These are phyloP conservation scores for Flaveria linearis DNA, from an alignment of 129 eudicot genomes.

Conservation along the genomic window DNA sequence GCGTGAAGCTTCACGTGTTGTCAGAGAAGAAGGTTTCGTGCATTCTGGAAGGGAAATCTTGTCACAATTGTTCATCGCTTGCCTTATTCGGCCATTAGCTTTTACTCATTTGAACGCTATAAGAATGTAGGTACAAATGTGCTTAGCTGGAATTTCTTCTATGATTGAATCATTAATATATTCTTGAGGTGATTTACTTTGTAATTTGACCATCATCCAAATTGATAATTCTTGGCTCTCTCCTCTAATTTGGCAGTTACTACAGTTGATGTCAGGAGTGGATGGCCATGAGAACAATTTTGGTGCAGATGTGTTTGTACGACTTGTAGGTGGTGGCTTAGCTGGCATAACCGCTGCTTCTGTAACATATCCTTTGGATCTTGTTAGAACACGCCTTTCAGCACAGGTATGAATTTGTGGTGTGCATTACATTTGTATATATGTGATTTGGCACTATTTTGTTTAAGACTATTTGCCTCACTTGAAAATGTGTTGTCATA, in stretches of 20 bases:
- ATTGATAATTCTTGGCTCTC: conserved; percentile 13
- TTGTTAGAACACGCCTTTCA: conserved; percentile 88
- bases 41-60: conserved; percentile 95
- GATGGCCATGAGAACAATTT: conserved; percentile 53
- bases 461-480: not conserved
- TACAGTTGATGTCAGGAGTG: conserved; percentile 52
- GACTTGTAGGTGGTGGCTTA: conserved; percentile 81
- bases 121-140: conserved; percentile 83
- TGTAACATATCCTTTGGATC: conserved; percentile 82
- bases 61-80: conserved; percentile 86
- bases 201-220: conserved; percentile 19
- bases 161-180: not conserved
- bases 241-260: conserved; percentile 39
- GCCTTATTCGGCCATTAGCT: conserved; percentile 90
- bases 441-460: not conserved
- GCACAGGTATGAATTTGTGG: conserved; percentile 59
- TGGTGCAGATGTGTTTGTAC: conserved; percentile 65
- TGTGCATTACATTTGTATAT: conserved; percentile 4
- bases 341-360: conserved; percentile 96
- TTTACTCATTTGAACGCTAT: conserved; percentile 85
- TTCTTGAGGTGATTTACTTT: not conserved
- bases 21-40: conserved; percentile 78
- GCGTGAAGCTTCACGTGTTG: conserved; percentile 80
- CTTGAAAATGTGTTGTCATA: conserved; percentile 8
- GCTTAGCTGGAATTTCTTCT: conserved; percentile 30